Base-by-base conservation (phyloP, 345 rosid genomes). In the Geranium rotundifolium region DNA sequence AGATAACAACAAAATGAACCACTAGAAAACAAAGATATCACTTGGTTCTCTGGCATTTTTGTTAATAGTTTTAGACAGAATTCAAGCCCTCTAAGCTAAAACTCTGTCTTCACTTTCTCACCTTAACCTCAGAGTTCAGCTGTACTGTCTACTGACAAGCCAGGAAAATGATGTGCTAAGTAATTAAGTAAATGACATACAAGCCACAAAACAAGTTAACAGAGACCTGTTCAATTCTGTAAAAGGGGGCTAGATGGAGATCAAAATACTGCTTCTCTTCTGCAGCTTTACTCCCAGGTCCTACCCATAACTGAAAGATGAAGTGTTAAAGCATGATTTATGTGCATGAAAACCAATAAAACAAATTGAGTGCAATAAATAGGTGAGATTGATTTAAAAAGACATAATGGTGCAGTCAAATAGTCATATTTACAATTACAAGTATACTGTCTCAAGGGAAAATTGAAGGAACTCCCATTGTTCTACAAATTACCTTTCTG, bases 271-370 rank as follows among this genome's bases (percentile, higher is more conserved):
- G 79, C 70, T 93, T 93, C 82, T 93, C 95, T 76, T 79, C 87
- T 16, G 96, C 95, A 76, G 87, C 97, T 82, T 71, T 87, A 73
- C 99, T 93, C 65, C 99, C 91, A 63, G 90, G 83, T 55, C 96
- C 97, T 62, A 93, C 99, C 99, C 99, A 93, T 63, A 93, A 82
- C 99, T 93, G 85, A 74, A 81, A 75, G 56, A 69, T 54, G n/a
- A 57, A 1, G 17, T 61, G 58, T 54, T 37, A 73, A 18, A 65
- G 60, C 46, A 57, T 64, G 16, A 65, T 4, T 61, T 66, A 56
- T 20, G 68, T 17, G 29, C 52, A 30, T 17, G 17, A 19, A 61
- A 61, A 37, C 46, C 46, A 37, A 37, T 10, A 37, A 37, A 37
- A 37, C 7, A 37, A 23, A 23, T 23, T 23, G 27, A 23, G 27